Evolutionary conservation across 2,329 filamentous ascomycete species (phyloP).

Genomic region (Pyricularia pennisetigena): DNA sequence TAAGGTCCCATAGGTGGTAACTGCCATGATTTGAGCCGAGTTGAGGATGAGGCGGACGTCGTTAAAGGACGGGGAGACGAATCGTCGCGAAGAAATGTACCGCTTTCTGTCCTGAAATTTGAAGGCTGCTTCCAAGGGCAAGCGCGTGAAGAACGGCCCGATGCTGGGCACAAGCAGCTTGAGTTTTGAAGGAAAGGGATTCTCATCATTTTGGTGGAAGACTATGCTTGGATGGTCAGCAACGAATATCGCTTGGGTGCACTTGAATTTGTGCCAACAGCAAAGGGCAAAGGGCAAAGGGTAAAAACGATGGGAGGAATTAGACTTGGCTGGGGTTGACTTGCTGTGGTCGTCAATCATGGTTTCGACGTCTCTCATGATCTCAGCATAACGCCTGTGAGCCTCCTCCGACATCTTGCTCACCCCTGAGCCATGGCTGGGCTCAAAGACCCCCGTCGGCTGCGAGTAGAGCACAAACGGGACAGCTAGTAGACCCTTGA

Average conservation of each 20-base stretch:
- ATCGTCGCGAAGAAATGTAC: slow-evolving; percentile 81
- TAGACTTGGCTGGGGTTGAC: slow-evolving; percentile 11
- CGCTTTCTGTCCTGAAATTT: slow-evolving; percentile 78
- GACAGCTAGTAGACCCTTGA: slow-evolving; percentile 88
- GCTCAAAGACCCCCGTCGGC: slow-evolving; percentile 74
- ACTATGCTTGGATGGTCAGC: slow-evolving; percentile 36
- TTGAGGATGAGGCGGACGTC: slow-evolving; percentile 90
- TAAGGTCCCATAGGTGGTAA: slow-evolving; percentile 63
- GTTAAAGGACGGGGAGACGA: slow-evolving; percentile 95
- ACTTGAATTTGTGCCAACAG: not conserved
- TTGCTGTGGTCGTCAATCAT: slow-evolving; percentile 88
- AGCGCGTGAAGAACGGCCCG: slow-evolving; percentile 85
- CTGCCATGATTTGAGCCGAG: slow-evolving; percentile 85
- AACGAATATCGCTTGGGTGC: not conserved
- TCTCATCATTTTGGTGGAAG: slow-evolving; percentile 55
- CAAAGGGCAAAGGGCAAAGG: not conserved
- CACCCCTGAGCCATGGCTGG: slow-evolving; percentile 50
- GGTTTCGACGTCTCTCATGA: slow-evolving; percentile 85
- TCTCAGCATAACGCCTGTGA: slow-evolving; percentile 84
- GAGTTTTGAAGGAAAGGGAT: slow-evolving; percentile 72
- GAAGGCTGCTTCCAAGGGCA: slow-evolving; percentile 84
- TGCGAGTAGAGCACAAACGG: slow-evolving; percentile 96
- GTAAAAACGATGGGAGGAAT: not conserved
- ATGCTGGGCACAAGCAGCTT: slow-evolving; percentile 85
- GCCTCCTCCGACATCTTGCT: slow-evolving; percentile 68